phyloP scores from a whole-genome alignment of 2,329 filamentous ascomycete genomes.

The Ciborinia camelliae region DNA sequence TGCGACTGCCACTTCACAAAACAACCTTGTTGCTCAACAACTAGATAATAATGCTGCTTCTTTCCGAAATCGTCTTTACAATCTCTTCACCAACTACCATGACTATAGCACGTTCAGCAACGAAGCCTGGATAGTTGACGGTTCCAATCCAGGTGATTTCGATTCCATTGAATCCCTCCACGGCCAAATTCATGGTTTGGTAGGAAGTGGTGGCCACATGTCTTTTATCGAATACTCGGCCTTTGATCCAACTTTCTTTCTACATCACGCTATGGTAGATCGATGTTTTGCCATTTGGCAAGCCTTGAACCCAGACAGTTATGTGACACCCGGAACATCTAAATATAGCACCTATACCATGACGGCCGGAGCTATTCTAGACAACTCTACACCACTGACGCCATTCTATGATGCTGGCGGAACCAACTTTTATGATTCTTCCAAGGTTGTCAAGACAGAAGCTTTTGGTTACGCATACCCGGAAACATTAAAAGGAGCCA shows the following conservation, averaged over 20 bases:
- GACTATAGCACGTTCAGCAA: slow-evolving; percentile 69
- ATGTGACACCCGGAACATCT: slow-evolving; percentile 37
- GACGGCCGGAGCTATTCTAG: slow-evolving; percentile 23
- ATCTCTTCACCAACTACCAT: slow-evolving; percentile 63
- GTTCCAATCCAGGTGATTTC: slow-evolving; percentile 44
- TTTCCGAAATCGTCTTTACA: slow-evolving; percentile 62
- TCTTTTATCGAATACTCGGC: slow-evolving; percentile 43
- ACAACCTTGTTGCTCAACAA: slow-evolving; percentile 51
- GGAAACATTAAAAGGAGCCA: slow-evolving; percentile 46
- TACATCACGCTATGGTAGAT: slow-evolving; percentile 57
- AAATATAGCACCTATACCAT: slow-evolving; percentile 38
- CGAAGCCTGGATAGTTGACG: slow-evolving; percentile 56
- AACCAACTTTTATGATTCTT: slow-evolving; percentile 42
- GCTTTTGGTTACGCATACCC: slow-evolving; percentile 33
- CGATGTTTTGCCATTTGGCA: slow-evolving; percentile 55
- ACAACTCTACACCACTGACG: slow-evolving; percentile 39
- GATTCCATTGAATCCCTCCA: slow-evolving; percentile 66
- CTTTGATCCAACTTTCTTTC: slow-evolving; percentile 49
- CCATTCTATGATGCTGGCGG: slow-evolving; percentile 42
- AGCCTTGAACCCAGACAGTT: slow-evolving; percentile 40
- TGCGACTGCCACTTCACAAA: slow-evolving; percentile 52
- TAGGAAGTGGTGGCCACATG: slow-evolving; percentile 51
- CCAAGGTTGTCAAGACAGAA: slow-evolving; percentile 23
- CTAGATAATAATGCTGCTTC: slow-evolving; percentile 52
- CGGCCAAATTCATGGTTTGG: slow-evolving; percentile 60